Percentiles rank a stretch among this genome's conserved stretches.
Evolutionary conservation across 2,329 filamentous ascomycete genomes (phyloP).

Genomic region (Microascus cirrosus): DNA sequence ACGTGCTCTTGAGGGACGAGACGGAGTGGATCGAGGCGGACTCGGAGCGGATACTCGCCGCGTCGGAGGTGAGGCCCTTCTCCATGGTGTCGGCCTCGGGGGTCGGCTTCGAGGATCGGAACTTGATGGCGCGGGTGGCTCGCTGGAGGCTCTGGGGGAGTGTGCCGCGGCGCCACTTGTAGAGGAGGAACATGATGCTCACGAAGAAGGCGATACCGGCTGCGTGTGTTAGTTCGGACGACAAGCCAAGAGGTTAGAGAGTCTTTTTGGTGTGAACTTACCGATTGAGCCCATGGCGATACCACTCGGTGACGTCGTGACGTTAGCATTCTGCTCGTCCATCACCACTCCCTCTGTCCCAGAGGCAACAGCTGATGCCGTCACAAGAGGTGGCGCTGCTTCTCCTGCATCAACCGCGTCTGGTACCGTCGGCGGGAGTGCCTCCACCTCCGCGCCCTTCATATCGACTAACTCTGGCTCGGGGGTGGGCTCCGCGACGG

Average conservation of each 20-base stretch:
- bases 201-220: constrained; percentile 6
- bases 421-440: background rate
- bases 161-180: constrained; percentile 5
- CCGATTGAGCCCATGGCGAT: background rate
- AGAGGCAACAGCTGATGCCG: background rate
- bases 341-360: background rate
- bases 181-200: constrained; percentile 5
- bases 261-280: background rate
- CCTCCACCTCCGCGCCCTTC: background rate
- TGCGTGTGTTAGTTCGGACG: constrained; percentile 1
- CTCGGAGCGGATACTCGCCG: background rate
- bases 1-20: background rate
- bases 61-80: constrained; percentile 2
- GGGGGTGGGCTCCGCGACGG: background rate
- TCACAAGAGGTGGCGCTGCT: background rate
- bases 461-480: background rate
- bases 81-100: constrained; percentile 3
- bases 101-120: background rate
- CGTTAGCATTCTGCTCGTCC: background rate
- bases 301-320: background rate
- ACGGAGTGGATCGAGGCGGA: background rate
- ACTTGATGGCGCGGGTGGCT: background rate
- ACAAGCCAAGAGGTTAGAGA: background rate
- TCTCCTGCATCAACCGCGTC: background rate
- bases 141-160: background rate